These are phyloP conservation scores for Kluyveromyces marxianus DNA, from an alignment of 1,139 yeast species.

Conservation along the genomic window DNA sequence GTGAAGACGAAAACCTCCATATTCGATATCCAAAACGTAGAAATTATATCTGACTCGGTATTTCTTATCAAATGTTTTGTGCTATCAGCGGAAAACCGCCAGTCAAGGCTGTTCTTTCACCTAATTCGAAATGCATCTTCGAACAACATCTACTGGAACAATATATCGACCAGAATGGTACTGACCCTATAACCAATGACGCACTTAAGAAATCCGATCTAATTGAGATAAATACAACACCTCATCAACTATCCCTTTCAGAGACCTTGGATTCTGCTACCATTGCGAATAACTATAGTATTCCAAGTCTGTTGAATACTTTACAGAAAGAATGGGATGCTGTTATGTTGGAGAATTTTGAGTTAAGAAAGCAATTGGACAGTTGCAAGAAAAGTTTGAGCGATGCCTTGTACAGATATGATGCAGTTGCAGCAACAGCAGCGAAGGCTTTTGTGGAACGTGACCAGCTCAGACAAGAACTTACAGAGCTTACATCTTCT, in stretches of 20 bases:
- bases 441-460: constrained; percentile 64
- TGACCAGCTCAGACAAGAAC: constrained; percentile 59
- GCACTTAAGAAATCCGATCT: constrained; percentile 54
- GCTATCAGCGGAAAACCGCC: constrained; percentile 54
- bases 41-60: no score
- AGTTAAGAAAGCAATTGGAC: constrained; percentile 63
- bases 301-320: constrained; percentile 67
- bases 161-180: constrained; percentile 56
- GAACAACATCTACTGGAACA: constrained; percentile 55
- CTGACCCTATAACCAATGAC: constrained; percentile 71
- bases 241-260: constrained; percentile 24
- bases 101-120: constrained; percentile 65
- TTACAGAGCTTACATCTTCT: constrained; percentile 27
- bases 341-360: constrained; percentile 70
- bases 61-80: neutral
- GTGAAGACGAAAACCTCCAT: no score
- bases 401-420: constrained; percentile 71
- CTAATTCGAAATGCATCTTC: constrained; percentile 63
- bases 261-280: constrained; percentile 25
- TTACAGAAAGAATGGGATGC: constrained; percentile 92
- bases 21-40: no score
- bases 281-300: constrained; percentile 44
- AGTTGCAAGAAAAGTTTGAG: constrained; percentile 66
- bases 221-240: constrained; percentile 37
- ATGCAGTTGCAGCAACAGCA: constrained; percentile 86